Conservation (phyloP, 495 filamentous ascomycete genomes). For the Penicillium pancosmium region DNA sequence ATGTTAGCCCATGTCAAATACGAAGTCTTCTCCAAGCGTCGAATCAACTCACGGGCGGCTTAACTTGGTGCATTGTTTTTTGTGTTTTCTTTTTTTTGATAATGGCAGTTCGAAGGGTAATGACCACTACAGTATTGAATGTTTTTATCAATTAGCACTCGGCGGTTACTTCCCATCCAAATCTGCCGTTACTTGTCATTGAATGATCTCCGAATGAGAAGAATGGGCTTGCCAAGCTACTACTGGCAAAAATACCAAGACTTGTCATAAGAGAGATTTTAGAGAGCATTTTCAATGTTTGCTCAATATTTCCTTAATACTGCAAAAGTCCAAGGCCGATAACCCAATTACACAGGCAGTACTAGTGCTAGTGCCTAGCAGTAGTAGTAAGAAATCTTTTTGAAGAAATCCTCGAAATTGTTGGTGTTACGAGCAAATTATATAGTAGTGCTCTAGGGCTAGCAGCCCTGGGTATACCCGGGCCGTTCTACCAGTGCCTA, state of each 20-base stretch:
- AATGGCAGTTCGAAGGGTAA: conserved; percentile 5
- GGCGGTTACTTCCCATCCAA: too few relatives aligned
- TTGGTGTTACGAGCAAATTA: too few relatives aligned
- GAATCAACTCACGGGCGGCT: neutral
- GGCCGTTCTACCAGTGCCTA: too few relatives aligned
- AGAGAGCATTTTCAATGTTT: neutral
- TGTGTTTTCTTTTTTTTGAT: neutral
- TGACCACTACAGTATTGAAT: conserved; percentile 6
- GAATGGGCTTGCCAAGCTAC: neutral
- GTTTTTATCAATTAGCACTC: neutral
- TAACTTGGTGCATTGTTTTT: conserved; percentile 5
- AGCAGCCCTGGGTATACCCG: too few relatives aligned
- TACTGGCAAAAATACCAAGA: neutral
- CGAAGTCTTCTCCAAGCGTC: neutral
- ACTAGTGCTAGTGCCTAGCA: too few relatives aligned
- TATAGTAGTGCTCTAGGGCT: too few relatives aligned
- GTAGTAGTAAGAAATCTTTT: too few relatives aligned
- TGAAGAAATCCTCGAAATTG: too few relatives aligned
- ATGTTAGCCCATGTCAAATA: neutral
- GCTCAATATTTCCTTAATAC: too few relatives aligned
- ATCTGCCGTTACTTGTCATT: neutral
- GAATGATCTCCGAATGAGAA: conserved; percentile 1
- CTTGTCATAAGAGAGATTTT: neutral
- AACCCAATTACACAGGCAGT: too few relatives aligned
- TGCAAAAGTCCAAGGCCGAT: too few relatives aligned